A percentile compares a stretch with the other conserved stretches of the same genome.
Evolutionary conservation across 2,329 filamentous ascomycete genomes (phyloP).

Genomic region (Clonostachys byssicola): DNA sequence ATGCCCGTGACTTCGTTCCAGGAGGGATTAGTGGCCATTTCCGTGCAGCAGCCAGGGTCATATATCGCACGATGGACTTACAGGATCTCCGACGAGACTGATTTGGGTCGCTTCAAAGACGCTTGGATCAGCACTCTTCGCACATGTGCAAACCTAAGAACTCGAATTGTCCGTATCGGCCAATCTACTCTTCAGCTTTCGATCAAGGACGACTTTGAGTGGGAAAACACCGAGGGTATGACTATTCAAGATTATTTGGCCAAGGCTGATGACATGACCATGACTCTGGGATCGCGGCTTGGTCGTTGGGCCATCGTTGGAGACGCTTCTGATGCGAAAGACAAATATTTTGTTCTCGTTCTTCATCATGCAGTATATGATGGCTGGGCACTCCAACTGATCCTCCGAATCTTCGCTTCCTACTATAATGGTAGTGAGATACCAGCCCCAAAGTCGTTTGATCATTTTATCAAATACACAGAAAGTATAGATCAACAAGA

Average conservation of each 20-base stretch:
- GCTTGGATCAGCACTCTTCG: slow-evolving; percentile 12
- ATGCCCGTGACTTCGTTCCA: slow-evolving; percentile 30
- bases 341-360: slow-evolving; percentile 6
- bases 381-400: slow-evolving; percentile 6
- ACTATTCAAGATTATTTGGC: not conserved
- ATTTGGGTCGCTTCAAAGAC: slow-evolving; percentile 12
- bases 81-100: slow-evolving; percentile 7
- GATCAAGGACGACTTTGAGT: slow-evolving; percentile 1
- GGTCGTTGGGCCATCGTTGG: slow-evolving; percentile 5
- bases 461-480: slow-evolving; percentile 27
- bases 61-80: slow-evolving; percentile 23
- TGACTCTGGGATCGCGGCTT: slow-evolving; percentile 6
- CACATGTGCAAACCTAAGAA: slow-evolving; percentile 4
- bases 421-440: not conserved
- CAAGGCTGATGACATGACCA: not conserved
- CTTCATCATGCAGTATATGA: slow-evolving; percentile 11
- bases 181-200: slow-evolving; percentile 1
- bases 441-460: not conserved
- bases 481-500: slow-evolving; percentile 15
- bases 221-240: not conserved
- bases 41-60: slow-evolving; percentile 24
- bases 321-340: not conserved
- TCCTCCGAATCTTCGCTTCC: not conserved
- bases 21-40: slow-evolving; percentile 42
- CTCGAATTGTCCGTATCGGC: slow-evolving; percentile 4